Conservation (phyloP, 805 yeast species). For the Candida vaughaniae region DNA sequence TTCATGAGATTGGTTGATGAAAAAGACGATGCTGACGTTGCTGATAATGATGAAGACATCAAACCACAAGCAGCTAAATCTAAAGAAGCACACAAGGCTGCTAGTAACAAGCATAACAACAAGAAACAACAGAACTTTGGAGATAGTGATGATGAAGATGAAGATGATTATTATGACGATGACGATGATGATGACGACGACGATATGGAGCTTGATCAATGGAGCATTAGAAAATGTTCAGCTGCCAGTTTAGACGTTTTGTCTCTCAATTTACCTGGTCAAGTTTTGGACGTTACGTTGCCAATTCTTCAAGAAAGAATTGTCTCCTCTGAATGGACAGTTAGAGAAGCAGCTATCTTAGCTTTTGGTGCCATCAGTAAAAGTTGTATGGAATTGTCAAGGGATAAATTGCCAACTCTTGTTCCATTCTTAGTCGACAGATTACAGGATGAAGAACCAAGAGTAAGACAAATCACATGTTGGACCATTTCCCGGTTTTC, state of each 20-base stretch:
- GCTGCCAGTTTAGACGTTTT: constrained; percentile 90
- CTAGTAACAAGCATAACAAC: constrained; percentile 13
- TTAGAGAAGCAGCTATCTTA: constrained; percentile 88
- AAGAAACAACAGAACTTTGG: constrained; percentile 13
- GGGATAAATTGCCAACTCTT: constrained; percentile 71
- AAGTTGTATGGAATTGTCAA: constrained; percentile 73
- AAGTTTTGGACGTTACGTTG: constrained; percentile 63
- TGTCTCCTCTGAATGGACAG: constrained; percentile 74
- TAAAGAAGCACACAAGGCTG: constrained; percentile 41
- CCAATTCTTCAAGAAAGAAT: constrained; percentile 76
- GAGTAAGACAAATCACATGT: constrained; percentile 90
- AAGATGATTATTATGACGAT: constrained; percentile 22
- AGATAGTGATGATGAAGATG: constrained; percentile 23
- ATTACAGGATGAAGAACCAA: constrained; percentile 69
- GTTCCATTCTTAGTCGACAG: constrained; percentile 85
- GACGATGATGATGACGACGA: constrained; percentile 53
- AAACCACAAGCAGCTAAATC: constrained; percentile 75
- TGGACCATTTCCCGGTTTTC: constrained; percentile 93
- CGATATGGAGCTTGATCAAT: constrained; percentile 70
- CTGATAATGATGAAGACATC: constrained; percentile 85
- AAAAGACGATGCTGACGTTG: constrained; percentile 72
- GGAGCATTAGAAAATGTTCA: constrained; percentile 92
- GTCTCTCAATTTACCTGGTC: constrained; percentile 64
- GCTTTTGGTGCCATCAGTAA: constrained; percentile 95
- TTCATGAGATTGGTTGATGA: constrained; percentile 63